phyloP scores from a whole-genome alignment of 352 stramenopile species.

The Saprolegnia parasitica region DNA sequence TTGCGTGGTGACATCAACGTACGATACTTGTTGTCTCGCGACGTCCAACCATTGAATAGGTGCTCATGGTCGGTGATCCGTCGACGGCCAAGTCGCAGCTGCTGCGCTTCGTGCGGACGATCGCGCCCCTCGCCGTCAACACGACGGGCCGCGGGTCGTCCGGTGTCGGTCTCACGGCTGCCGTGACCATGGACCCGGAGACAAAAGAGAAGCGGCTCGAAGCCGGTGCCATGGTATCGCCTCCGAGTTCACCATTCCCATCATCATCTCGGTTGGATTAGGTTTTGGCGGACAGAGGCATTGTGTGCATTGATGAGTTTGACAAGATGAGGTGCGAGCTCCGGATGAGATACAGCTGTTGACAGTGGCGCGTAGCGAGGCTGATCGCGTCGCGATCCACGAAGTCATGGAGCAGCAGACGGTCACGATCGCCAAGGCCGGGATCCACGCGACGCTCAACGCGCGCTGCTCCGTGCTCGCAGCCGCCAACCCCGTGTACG shows the following conservation, averaged over 20 bases:
- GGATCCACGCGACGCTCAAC: conserved; percentile 99
- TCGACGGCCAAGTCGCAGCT: conserved; percentile 99
- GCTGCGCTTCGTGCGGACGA: conserved; percentile 95
- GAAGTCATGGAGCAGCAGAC: conserved; percentile 99
- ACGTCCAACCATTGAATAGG: too few species aligned
- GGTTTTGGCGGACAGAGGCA: conserved; percentile 95
- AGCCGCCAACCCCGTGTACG: conserved; percentile 99
- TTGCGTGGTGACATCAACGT: conserved; percentile 99
- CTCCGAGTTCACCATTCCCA: too few species aligned
- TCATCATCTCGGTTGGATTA: too few species aligned
- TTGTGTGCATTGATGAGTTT: conserved; percentile 99
- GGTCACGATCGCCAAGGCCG: conserved; percentile 99
- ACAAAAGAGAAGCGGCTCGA: conserved; percentile 92
- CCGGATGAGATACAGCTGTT: background rate
- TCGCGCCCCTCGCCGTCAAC: conserved; percentile 91
- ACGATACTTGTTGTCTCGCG: conserved; percentile 29
- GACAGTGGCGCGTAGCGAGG: conserved; percentile 52
- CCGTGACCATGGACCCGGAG: conserved; percentile 96
- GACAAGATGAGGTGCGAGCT: conserved; percentile 95
- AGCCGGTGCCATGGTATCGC: conserved; percentile 95
- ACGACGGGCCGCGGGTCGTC: conserved; percentile 79
- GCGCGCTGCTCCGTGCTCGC: conserved; percentile 97
- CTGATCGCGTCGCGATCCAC: conserved; percentile 99
- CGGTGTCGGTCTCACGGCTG: conserved; percentile 95
- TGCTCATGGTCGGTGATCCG: conserved; percentile 97